Conservation (phyloP, 768 basidiomycete species). For the Russula abietina region DNA sequence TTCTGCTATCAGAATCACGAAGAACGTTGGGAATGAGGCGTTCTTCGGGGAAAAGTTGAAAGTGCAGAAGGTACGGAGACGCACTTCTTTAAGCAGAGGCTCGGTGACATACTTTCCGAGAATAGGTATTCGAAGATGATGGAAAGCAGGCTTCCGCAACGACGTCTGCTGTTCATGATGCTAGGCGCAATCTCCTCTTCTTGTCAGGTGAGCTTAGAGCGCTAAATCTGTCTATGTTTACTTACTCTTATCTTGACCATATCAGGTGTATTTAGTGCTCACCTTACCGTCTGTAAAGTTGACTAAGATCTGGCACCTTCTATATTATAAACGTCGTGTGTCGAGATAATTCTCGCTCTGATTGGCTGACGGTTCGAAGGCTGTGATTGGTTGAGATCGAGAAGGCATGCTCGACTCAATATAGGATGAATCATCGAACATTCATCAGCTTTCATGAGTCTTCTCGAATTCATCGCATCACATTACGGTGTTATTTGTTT, state of each 20-base stretch:
- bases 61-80: slow-evolving; percentile 45
- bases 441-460: too few relatives aligned
- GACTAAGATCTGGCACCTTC: neutral
- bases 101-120: slow-evolving; percentile 18
- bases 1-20: slow-evolving; percentile 46
- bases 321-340: too few relatives aligned
- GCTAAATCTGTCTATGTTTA: neutral
- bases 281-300: slow-evolving; percentile 13
- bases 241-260: neutral
- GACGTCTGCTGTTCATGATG: slow-evolving; percentile 54
- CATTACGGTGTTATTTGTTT: too few relatives aligned
- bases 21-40: slow-evolving; percentile 45
- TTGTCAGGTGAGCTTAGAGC: slow-evolving; percentile 44
- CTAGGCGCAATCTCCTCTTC: slow-evolving; percentile 45
- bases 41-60: slow-evolving; percentile 57
- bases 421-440: too few relatives aligned
- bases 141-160: slow-evolving; percentile 50
- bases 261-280: slow-evolving; percentile 2
- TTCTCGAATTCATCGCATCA: too few relatives aligned
- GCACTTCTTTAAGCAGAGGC: neutral
- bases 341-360: too few relatives aligned
- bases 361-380: too few relatives aligned
- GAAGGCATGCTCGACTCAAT: too few relatives aligned
- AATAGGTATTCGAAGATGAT: slow-evolving; percentile 62
- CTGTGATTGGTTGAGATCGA: too few relatives aligned